Percentiles rank a stretch among this genome's conserved stretches.
phyloP scores from a whole-genome alignment of 2,329 filamentous ascomycete genomes.

The Endothia cerciana region DNA sequence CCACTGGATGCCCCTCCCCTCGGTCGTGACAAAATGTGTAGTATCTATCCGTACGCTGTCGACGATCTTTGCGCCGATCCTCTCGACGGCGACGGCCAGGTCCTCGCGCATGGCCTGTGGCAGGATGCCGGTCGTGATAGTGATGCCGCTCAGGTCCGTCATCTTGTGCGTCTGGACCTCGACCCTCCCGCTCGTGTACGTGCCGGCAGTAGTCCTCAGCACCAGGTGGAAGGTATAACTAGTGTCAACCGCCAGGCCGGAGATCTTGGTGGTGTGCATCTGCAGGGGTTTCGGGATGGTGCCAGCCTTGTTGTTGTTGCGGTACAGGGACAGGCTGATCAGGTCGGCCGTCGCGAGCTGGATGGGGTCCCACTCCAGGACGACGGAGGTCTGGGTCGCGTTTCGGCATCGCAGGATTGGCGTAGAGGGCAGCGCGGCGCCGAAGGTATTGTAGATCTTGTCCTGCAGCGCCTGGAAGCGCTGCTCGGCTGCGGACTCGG shows the following conservation, averaged over 20 bases:
- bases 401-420: slow-evolving; percentile 90
- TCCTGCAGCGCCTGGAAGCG: slow-evolving; percentile 86
- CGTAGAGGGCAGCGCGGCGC: slow-evolving; percentile 73
- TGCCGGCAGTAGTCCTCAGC: slow-evolving; percentile 87
- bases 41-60: slow-evolving; percentile 94
- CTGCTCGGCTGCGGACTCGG: slow-evolving; percentile 74
- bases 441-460: slow-evolving; percentile 85
- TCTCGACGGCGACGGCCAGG: slow-evolving; percentile 74
- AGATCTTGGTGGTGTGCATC: slow-evolving; percentile 96
- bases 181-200: slow-evolving; percentile 80
- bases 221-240: slow-evolving; percentile 96
- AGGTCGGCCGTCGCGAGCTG: slow-evolving; percentile 90
- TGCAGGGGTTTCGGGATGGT: slow-evolving; percentile 86
- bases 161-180: slow-evolving; percentile 94
- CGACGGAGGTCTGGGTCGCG: slow-evolving; percentile 96
- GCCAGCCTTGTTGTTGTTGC: slow-evolving; percentile 95
- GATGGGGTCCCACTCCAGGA: slow-evolving; percentile 97
- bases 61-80: slow-evolving; percentile 90
- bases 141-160: slow-evolving; percentile 95
- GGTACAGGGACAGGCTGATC: slow-evolving; percentile 85
- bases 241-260: slow-evolving; percentile 91
- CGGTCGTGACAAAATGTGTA: slow-evolving; percentile 96
- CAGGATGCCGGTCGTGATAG: slow-evolving; percentile 87
- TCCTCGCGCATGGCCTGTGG: slow-evolving; percentile 73
- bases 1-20: slow-evolving; percentile 87